Evolutionary conservation across 139 green algal genomes (phyloP), one percentile per base, ranked within the genome.

Genomic region (Yamagishiella unicocca): DNA sequence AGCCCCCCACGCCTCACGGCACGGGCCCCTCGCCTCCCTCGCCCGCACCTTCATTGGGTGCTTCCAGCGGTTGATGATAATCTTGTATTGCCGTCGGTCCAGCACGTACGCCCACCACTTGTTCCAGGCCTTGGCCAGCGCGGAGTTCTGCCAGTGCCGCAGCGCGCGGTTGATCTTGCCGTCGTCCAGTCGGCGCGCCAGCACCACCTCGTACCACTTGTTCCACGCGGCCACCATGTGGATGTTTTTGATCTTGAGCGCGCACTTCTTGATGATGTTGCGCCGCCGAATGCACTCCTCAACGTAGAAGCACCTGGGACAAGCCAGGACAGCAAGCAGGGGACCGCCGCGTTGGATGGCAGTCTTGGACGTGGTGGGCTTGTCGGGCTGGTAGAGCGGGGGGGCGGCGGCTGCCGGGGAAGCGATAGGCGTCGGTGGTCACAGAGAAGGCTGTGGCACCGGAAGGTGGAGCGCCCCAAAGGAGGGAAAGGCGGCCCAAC

Each of bases 41-140:
- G 4, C 3, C 7, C 87, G 38, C 70, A 94, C 93, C 93, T 90
- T 90, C 4, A 90, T 40, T 8, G 93, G 91, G 43, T 91, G 67
- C 92, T 90, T 94, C 93, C 93, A 95, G 33, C 89, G 88, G 31
- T 53, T 38, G 22, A 91, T 88, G 66, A 94, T 94, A 40, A 79
- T 46, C 67, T 84, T 84, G 38, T 89, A 82, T 10, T 92, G 42
- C 50, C 86, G 82, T 4, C 68, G 76, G 45, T 80, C 82, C 70
- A 87, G 76, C 40, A 93, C 88, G 38, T 87, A 81, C 25, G 62
- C 38, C 33, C 54, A 7, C 93, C 90, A 95, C 37, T 82, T 79
- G 40, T 68, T 38, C 90, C 90, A 95, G 0, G 88, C 89, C 74
- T 89, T 92, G 79, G 72, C 37, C n/a, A 84, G 22, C 31, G 68